Base-by-base conservation (phyloP, 2,329 filamentous ascomycete genomes). In the Aspergillus fumigatiaffinis region DNA sequence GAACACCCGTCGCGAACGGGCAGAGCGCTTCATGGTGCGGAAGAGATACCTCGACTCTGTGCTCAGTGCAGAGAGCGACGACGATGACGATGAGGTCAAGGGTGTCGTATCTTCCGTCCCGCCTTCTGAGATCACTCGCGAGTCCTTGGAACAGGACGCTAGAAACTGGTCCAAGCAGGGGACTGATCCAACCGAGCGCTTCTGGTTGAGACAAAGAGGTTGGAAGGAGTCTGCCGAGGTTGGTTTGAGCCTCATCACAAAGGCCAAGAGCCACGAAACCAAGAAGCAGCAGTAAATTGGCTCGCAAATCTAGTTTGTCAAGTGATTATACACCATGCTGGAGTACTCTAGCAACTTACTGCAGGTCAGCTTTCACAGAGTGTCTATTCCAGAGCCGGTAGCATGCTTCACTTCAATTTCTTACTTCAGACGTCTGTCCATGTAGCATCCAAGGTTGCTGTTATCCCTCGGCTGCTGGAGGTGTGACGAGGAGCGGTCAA, bases 1-100 rank as follows among this genome's bases (percentile, higher is more conserved):
- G 0, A 92, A 92, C 1, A 80, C 92, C 56, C 90, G 95, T 67
- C 92, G 91, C 73, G 92, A 96, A 75, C 84, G 89, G 14, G 86
- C 86, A 3, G 90, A 96, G 71, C 84, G 91, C 23, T 97, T 88
- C 74, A 73, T 88, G 50, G 86, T 94, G 70, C 86, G 93, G 61
- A 93, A 91, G 77, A 85, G 84, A 63, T 86, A 92, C 54, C 82
- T 97, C 1, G 84, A 91, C 32, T 68, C 71, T 1, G 71, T 64
- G 2, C 49, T 67, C 3, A 60, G 57, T 4, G 57, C 60, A 1
- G 63, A 66, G 28, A 63, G 29, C 12, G 66, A 66, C 5, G 67
- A 67, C 17, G 64, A 67, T n/a, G 57, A 62, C 2, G 63, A 63
- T 1, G 54, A 60, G 5, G 54, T 56, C 3, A 50, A 57, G 8